Percentiles rank a stretch among this genome's conserved stretches.
Evolutionary conservation across 805 yeast species (phyloP).

Genomic region (Metschnikowia arizonensis): DNA sequence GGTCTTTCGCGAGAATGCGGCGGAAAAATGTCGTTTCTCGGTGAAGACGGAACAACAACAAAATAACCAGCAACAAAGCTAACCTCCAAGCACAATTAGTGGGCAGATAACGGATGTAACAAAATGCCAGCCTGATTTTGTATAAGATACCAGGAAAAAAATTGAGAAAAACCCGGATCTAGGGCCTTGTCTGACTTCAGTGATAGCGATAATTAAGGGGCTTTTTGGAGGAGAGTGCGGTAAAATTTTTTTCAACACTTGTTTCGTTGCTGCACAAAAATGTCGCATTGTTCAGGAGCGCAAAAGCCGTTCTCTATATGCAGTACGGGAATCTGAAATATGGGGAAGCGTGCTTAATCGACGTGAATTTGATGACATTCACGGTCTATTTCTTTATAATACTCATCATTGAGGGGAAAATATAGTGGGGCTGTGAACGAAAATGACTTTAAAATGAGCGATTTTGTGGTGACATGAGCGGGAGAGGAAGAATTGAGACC

Average conservation of each 20-base stretch:
- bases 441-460: too few species aligned
- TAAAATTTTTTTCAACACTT: constrained; percentile 13
- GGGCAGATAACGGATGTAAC: background rate
- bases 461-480: too few species aligned
- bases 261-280: constrained; percentile 13
- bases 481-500: too few species aligned
- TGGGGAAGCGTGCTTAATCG: background rate
- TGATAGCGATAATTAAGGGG: constrained; percentile 9
- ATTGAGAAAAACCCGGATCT: constrained; percentile 3
- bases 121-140: background rate
- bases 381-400: background rate
- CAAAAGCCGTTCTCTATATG: constrained; percentile 1
- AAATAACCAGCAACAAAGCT: constrained; percentile 4
- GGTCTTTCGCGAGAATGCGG: constrained; percentile 20
- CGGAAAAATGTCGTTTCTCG: constrained; percentile 20
- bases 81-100: constrained; percentile 1
- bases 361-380: background rate
- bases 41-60: constrained; percentile 11
- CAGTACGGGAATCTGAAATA: background rate
- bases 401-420: background rate
- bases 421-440: too few species aligned
- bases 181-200: constrained; percentile 2
- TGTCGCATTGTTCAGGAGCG: constrained; percentile 14
- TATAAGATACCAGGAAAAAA: background rate
- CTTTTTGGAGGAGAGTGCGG: constrained; percentile 16